Evolutionary conservation across 2,329 filamentous ascomycete species (phyloP), one percentile per base, ranked within the genome.

Genomic region (Epichloe glyceriae): DNA sequence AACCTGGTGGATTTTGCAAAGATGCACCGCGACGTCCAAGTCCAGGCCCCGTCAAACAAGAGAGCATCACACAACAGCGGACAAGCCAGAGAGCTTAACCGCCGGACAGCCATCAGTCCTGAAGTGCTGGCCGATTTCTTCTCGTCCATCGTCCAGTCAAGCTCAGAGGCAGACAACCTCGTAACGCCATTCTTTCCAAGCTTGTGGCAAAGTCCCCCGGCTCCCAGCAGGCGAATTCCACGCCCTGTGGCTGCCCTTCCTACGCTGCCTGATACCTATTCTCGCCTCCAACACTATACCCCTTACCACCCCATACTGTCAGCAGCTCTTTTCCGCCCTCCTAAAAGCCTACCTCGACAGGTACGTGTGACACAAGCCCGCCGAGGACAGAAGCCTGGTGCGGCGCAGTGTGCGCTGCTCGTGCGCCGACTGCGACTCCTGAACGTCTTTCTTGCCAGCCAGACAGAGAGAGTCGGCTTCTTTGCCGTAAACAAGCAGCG

Each of bases 171-270:
- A 43, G 54, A 33, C 12, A 53, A 59, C 11, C 53, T 62, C 10
- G 39, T 52, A 1, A n/a, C 44, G 4, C 34, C 52, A 2, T 54
- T 67, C 5, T 56, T 6, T 34, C 54, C 4, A 60, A 56, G 17
- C 33, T 63, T 8, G 19, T n/a, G 1, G 17, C 14, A 1, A 51
- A 58, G n/a, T 57, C 54, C 15, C 26, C 3, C 40, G 15, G 5
- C 26, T 67, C 26, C 34, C 41, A 12, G 5, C 6, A 2, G 2
- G 33, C 3, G 59, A 59, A 11, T 58, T 64, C 14, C 38, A 54
- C 2, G 11, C 3, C 2, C 38, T 65, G 1, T 68, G 66, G 66
- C 42, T 67, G 2, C 63, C 62, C 1, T 57, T 67, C 10, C 51
- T 68, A 2, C 56, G 46, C 15, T 43, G 46, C 4, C 51, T 67